These are phyloP conservation scores for Backusella morwellensis DNA, from an alignment of 192 early-diverging fungal genomes.

Conservation along the genomic window DNA sequence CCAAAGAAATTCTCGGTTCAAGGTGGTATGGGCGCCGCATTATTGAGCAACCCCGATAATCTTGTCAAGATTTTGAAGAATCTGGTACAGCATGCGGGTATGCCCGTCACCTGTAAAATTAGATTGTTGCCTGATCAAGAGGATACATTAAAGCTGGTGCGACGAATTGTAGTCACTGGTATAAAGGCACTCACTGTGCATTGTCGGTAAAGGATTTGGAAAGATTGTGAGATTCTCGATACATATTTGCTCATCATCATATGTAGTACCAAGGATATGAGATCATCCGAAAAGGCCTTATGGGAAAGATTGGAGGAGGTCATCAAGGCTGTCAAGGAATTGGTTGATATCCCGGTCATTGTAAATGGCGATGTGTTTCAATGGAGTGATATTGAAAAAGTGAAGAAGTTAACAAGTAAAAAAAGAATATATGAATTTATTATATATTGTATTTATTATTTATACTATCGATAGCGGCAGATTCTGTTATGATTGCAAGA, in stretches of 20 bases:
- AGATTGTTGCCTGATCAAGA: constrained; percentile 71
- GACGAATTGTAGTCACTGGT: constrained; percentile 82
- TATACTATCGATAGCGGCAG: constrained; percentile 26
- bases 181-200: constrained; percentile 88
- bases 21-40: constrained; percentile 92
- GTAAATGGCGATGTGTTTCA: constrained; percentile 90
- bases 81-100: constrained; percentile 66
- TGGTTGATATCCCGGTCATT: constrained; percentile 66
- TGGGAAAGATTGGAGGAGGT: constrained; percentile 83
- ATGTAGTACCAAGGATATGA: constrained; percentile 62
- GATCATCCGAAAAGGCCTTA: constrained; percentile 76
- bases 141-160: constrained; percentile 76
- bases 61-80: constrained; percentile 66
- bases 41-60: constrained; percentile 81
- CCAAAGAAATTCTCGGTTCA: constrained; percentile 94
- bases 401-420: constrained; percentile 57
- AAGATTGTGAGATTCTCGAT: neutral
- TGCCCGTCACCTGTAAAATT: constrained; percentile 92
- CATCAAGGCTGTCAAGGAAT: constrained; percentile 60
- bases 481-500: constrained; percentile 89
- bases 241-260: too few species aligned
- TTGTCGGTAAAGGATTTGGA: constrained; percentile 57
- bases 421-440: neutral
- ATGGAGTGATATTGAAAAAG: constrained; percentile 57
- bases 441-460: neutral